Conservation (phyloP, 1,284 basidiomycete species). For the Melampsora americana region DNA sequence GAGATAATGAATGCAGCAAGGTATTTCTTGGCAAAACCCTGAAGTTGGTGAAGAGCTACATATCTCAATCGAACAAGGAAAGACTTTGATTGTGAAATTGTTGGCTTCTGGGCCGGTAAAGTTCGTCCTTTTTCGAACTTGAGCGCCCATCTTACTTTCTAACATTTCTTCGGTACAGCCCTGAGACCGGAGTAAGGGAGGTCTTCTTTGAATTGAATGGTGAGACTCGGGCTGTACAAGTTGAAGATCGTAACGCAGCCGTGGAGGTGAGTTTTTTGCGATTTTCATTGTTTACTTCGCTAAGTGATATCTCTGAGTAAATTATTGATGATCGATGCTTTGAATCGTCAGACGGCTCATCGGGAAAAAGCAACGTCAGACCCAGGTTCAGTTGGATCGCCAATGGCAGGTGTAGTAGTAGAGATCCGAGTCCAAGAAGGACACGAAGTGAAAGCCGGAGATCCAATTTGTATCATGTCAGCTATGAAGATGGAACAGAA, state of each 20-base stretch:
- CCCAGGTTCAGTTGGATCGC: slow-evolving; percentile 88
- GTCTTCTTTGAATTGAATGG: slow-evolving; percentile 81
- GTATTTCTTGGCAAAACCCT: slow-evolving; percentile 91
- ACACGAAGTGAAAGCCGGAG: slow-evolving; percentile 94
- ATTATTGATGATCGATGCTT: neutral
- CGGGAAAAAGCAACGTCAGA: slow-evolving; percentile 89
- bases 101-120: slow-evolving; percentile 93
- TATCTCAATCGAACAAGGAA: slow-evolving; percentile 93
- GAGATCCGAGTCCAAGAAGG: slow-evolving; percentile 97
- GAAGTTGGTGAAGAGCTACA: slow-evolving; percentile 91
- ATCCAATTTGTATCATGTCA: slow-evolving; percentile 68
- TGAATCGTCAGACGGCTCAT: slow-evolving; percentile 63
- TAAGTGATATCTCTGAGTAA: too few species aligned
- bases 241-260: slow-evolving; percentile 93
- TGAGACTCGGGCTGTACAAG: slow-evolving; percentile 78
- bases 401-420: slow-evolving; percentile 82
- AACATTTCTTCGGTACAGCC: slow-evolving; percentile 49
- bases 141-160: neutral
- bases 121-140: neutral
- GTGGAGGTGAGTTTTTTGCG: slow-evolving; percentile 61
- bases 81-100: slow-evolving; percentile 91
- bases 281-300: too few species aligned
- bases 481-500: slow-evolving; percentile 57
- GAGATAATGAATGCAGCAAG: slow-evolving; percentile 70
- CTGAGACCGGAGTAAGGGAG: slow-evolving; percentile 85